Percentiles rank a stretch among this genome's conserved stretches.
These are phyloP conservation scores for Nakazawaea populi DNA, from an alignment of 805 yeast species.

Conservation along the genomic window DNA sequence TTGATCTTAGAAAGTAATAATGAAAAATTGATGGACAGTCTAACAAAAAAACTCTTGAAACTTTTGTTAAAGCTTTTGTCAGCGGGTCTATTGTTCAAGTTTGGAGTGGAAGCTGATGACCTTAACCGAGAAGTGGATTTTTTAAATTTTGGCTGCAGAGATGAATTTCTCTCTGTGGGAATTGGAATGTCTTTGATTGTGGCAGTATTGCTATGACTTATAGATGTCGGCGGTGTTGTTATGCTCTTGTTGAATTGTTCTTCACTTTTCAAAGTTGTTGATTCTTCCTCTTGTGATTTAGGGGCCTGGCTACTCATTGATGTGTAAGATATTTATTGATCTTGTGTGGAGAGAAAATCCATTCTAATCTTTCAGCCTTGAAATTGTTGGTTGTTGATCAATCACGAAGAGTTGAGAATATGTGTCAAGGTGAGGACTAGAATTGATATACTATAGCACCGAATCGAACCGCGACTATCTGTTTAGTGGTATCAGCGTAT, in stretches of 20 bases:
- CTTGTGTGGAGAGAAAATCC: not conserved
- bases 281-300: constrained; percentile 6
- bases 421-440: too few relatives aligned
- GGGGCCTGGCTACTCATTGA: not conserved
- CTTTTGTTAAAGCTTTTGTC: constrained; percentile 14
- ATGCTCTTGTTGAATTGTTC: constrained; percentile 2
- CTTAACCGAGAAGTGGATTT: not conserved
- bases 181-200: not conserved
- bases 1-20: constrained; percentile 28
- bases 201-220: not conserved
- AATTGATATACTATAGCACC: too few relatives aligned
- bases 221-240: constrained; percentile 1
- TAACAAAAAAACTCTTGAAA: constrained; percentile 28
- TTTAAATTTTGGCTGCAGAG: not conserved
- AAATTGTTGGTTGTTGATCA: too few relatives aligned
- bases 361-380: not conserved
- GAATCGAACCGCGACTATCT: too few relatives aligned
- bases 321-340: not conserved
- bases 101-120: not conserved
- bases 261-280: constrained; percentile 8
- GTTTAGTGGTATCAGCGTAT: too few relatives aligned
- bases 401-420: too few relatives aligned
- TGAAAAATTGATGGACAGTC: constrained; percentile 33
- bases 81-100: not conserved
- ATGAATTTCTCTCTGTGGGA: too few relatives aligned